Percentiles rank a stretch among this genome's conserved stretches.
phyloP scores from a whole-genome alignment of 1,139 yeast genomes.

The Saccharomyces hybrid region DNA sequence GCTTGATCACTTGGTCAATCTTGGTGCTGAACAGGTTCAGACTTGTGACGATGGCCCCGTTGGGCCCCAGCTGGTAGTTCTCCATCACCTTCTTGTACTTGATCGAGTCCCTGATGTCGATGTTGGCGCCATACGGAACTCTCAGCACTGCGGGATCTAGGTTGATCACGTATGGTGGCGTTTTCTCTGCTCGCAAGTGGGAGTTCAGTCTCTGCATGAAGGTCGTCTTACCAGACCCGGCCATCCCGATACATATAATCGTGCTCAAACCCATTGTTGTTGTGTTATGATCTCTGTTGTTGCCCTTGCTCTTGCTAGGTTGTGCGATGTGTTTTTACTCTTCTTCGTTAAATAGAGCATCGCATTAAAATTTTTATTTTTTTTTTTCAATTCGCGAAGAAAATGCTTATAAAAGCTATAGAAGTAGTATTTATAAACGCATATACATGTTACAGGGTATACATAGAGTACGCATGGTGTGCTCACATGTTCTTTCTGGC shows the following conservation, averaged over 20 bases:
- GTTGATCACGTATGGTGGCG: constrained; percentile 80
- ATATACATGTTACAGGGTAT: too few species aligned
- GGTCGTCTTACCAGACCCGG: constrained; percentile 96
- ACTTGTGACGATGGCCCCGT: constrained; percentile 96
- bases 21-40: constrained; percentile 87
- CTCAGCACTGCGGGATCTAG: constrained; percentile 93
- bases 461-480: background rate
- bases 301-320: background rate
- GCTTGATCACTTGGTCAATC: constrained; percentile 84
- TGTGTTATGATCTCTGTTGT: background rate
- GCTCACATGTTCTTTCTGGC: background rate
- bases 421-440: too few species aligned
- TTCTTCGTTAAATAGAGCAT: background rate
- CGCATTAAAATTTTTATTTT: background rate
- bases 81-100: constrained; percentile 96
- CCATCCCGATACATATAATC: constrained; percentile 88
- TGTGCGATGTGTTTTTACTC: background rate
- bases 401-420: background rate
- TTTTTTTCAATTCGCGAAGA: background rate
- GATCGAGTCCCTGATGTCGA: constrained; percentile 92
- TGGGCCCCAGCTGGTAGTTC: constrained; percentile 85
- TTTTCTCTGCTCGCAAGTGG: constrained; percentile 63
- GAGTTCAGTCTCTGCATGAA: constrained; percentile 93
- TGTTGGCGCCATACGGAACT: constrained; percentile 88
- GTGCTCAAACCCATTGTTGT: constrained; percentile 52